phyloP scores from a whole-genome alignment of 2,329 filamentous ascomycete species.

The Diplodia intermedia region DNA sequence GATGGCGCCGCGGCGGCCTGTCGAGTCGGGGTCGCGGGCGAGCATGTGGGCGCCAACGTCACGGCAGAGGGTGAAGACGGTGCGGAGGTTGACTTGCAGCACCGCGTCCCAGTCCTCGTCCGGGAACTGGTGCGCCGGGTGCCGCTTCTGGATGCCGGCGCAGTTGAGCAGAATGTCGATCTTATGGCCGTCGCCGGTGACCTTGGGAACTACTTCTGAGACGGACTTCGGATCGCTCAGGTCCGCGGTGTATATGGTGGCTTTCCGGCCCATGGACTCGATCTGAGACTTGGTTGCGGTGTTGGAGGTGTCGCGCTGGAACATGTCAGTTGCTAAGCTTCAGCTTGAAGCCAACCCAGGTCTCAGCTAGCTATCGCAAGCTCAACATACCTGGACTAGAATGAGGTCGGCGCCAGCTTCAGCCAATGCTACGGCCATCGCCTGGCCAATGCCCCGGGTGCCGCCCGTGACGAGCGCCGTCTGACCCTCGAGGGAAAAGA shows the following conservation, averaged over 20 bases:
- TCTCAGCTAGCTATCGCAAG: not conserved
- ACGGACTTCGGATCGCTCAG: conserved; percentile 68
- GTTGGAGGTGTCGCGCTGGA: conserved; percentile 63
- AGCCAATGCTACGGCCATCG: conserved; percentile 59
- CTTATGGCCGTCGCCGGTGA: conserved; percentile 67
- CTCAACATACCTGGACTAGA: conserved; percentile 54
- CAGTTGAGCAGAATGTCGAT: conserved; percentile 85
- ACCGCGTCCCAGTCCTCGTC: conserved; percentile 80
- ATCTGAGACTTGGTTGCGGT: conserved; percentile 66
- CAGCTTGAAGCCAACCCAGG: not conserved
- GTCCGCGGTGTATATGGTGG: conserved; percentile 72
- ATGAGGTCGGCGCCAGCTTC: conserved; percentile 60
- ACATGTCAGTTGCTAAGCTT: not conserved
- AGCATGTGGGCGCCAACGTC: conserved; percentile 84
- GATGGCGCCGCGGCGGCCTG: conserved; percentile 70
- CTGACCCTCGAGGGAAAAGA: conserved; percentile 59
- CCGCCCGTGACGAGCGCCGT: conserved; percentile 59
- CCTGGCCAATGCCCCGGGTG: conserved; percentile 58
- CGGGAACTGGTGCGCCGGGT: conserved; percentile 77
- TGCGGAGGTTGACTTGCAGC: conserved; percentile 83
- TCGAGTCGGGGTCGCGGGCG: conserved; percentile 54
- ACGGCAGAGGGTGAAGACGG: conserved; percentile 78
- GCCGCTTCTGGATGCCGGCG: conserved; percentile 82
- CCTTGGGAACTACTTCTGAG: conserved; percentile 63
- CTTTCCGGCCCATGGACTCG: conserved; percentile 70